These are phyloP conservation scores for Termitomyces titanicus DNA, from an alignment of 768 basidiomycete genomes.

Conservation along the genomic window DNA sequence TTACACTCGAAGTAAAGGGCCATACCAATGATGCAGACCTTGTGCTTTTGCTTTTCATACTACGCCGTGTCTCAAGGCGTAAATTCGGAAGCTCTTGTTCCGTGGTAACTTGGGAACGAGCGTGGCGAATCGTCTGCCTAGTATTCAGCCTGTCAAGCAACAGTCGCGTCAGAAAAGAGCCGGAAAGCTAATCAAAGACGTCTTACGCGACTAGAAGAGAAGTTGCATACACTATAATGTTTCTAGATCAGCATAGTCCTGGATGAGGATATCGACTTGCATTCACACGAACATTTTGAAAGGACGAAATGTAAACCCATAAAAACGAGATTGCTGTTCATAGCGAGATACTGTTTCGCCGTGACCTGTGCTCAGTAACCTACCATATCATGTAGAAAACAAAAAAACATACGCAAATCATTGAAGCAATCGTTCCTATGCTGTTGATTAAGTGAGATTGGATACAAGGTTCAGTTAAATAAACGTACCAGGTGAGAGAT, in stretches of 20 bases:
- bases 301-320: constrained; percentile 41
- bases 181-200: not conserved
- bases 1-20: too few relatives aligned
- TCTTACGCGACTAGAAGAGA: constrained; percentile 4
- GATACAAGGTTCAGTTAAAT: not conserved
- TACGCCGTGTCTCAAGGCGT: constrained; percentile 6
- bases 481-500: constrained; percentile 33
- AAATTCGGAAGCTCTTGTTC: constrained; percentile 8
- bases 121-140: constrained; percentile 17
- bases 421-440: constrained; percentile 9
- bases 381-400: not conserved
- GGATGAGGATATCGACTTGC: not conserved
- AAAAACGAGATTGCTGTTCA: constrained; percentile 30
- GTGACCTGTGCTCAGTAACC: not conserved
- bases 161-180: not conserved
- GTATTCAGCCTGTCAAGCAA: constrained; percentile 18
- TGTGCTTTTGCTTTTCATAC: not conserved
- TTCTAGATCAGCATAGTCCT: not conserved
- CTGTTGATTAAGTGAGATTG: not conserved
- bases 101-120: constrained; percentile 5
- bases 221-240: constrained; percentile 20
- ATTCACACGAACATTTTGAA: constrained; percentile 28
- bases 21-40: not conserved
- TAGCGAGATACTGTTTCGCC: not conserved
- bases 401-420: constrained; percentile 8